Evolutionary conservation across 192 early-diverging fungal genomes (phyloP), one percentile per base, ranked within the genome.

Genomic region (Thoreauomyces humboldtii): DNA sequence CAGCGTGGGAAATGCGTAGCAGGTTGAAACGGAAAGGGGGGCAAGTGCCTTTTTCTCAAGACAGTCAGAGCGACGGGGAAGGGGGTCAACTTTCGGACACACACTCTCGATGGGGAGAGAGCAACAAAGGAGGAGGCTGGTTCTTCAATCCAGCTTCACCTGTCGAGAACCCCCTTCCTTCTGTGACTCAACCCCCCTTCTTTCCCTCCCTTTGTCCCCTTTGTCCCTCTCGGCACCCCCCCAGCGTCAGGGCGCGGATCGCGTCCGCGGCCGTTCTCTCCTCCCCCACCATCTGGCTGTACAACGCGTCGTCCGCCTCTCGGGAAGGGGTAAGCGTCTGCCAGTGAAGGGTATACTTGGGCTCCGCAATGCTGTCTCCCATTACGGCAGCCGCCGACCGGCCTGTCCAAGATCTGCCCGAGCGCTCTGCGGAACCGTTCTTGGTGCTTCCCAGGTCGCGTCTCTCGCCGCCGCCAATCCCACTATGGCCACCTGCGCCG

Each of bases 191-290:
- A n/a, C n/a, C n/a, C n/a, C n/a, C n/a, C n/a, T n/a, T n/a, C n/a
- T n/a, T n/a, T n/a, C n/a, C n/a, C n/a, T n/a, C n/a, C n/a, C n/a
- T n/a, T n/a, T n/a, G n/a, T n/a, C n/a, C n/a, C n/a, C n/a, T n/a
- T n/a, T n/a, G n/a, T n/a, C n/a, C n/a, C n/a, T n/a, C n/a, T n/a
- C n/a, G n/a, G n/a, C n/a, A n/a, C n/a, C n/a, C n/a, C n/a, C n/a
- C n/a, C n/a, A 41, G 38, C 38, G 38, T 56, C 11, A 56, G 22
- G 27, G 53, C 53, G 7, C 53, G 53, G 53, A 56, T 22, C 6
- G 53, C 7, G 25, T 56, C 53, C 53, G 7, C 53, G 29, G 53
- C 53, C 53, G 53, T 56, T 22, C 22, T 56, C 29, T 56, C 53
- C 22, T 56, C 53, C 22, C 53, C 53, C 7, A 56, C 25, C 53